Conservation (phyloP, 768 basidiomycete species). For the Boletus tomentosulus region DNA sequence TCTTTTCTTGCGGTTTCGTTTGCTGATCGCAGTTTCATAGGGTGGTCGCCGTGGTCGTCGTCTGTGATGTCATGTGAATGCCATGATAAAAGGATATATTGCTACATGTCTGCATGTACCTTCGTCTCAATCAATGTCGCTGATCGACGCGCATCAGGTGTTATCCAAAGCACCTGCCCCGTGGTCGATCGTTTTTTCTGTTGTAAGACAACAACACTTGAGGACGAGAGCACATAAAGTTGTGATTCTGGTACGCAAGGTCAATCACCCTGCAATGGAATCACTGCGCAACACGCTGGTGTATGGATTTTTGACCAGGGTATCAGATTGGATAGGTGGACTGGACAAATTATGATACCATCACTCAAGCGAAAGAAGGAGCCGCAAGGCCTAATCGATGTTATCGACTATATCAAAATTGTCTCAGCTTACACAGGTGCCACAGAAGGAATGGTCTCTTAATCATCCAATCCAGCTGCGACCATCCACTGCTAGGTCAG, state of each 20-base stretch:
- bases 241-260: background rate
- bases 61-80: constrained; percentile 47
- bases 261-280: background rate
- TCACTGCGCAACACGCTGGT: background rate
- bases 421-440: no score
- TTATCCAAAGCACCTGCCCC: constrained; percentile 57
- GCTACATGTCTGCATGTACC: constrained; percentile 33
- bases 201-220: background rate
- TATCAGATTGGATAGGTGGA: background rate
- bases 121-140: constrained; percentile 54
- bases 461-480: background rate
- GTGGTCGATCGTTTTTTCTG: constrained; percentile 52
- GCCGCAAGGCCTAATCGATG: background rate
- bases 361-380: background rate
- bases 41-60: constrained; percentile 99
- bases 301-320: no score
- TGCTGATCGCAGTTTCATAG: constrained; percentile 35
- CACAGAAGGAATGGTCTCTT: no score
- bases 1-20: background rate
- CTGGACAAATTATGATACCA: background rate
- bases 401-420: no score
- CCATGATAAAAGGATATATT: constrained; percentile 15
- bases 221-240: background rate
- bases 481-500: background rate
- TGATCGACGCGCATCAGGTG: constrained; percentile 83